Conservation (phyloP, 1,284 basidiomycete species). For the Apiotrichum domesticum region DNA sequence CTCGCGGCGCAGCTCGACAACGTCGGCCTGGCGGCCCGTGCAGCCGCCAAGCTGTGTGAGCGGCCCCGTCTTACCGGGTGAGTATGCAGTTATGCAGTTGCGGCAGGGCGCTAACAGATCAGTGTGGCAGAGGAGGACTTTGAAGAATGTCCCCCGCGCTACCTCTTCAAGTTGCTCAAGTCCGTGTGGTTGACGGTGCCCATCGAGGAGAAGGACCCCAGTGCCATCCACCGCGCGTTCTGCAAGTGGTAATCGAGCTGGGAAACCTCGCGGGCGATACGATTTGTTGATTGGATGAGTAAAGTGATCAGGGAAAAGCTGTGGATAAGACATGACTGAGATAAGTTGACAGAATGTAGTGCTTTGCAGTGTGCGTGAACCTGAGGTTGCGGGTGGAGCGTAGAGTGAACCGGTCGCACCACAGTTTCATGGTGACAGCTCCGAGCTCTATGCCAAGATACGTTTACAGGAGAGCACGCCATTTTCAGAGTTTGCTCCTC, state of each 20-base stretch:
- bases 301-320: too few species aligned
- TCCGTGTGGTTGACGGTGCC: not conserved
- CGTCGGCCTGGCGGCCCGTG: not conserved
- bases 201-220: not conserved
- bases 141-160: not conserved
- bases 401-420: too few species aligned
- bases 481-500: constrained; percentile 6
- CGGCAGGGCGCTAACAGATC: too few species aligned
- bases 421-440: too few species aligned
- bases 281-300: not conserved
- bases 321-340: too few species aligned
- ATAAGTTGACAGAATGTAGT: too few species aligned
- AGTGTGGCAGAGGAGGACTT: not conserved
- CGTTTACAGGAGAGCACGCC: too few species aligned
- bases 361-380: too few species aligned
- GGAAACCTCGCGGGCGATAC: not conserved
- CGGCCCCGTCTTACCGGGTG: not conserved
- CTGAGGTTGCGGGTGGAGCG: too few species aligned
- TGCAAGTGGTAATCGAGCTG: not conserved
- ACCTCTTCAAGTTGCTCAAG: not conserved
- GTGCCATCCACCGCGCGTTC: not conserved
- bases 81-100: not conserved
- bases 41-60: not conserved
- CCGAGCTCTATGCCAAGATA: too few species aligned
- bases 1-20: not conserved